Evolutionary conservation across 1,284 basidiomycete genomes (phyloP).

Genomic region (Ceratobasidium sp.): DNA sequence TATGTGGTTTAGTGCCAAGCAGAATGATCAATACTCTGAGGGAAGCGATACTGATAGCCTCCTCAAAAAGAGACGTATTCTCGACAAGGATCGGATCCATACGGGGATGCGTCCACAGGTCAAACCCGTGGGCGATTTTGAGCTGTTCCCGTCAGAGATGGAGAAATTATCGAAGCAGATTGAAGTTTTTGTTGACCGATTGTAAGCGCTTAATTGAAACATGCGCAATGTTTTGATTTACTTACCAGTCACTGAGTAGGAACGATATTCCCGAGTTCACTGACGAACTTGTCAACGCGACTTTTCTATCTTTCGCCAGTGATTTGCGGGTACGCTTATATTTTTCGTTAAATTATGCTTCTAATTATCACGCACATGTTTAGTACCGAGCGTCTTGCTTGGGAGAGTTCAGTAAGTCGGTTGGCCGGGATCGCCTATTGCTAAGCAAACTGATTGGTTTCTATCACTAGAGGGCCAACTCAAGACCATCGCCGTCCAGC

Average conservation of each 20-base stretch:
- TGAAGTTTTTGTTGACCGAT: conserved; percentile 70
- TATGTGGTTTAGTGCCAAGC: no score
- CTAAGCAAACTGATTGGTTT: background rate
- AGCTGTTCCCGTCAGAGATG: conserved; percentile 28
- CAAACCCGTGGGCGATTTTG: conserved; percentile 10
- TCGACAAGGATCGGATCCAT: conserved; percentile 23
- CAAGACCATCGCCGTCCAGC: conserved; percentile 75
- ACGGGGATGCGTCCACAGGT: conserved; percentile 40
- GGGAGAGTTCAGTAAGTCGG: conserved; percentile 64
- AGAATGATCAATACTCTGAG: background rate
- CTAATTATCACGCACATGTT: background rate
- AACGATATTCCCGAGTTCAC: conserved; percentile 56
- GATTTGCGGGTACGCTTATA: conserved; percentile 70
- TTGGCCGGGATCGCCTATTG: background rate
- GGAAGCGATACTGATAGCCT: background rate
- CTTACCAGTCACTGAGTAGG: background rate
- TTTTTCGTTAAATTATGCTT: background rate
- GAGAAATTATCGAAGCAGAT: conserved; percentile 4
- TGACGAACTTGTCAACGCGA: conserved; percentile 75
- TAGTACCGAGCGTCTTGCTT: conserved; percentile 81
- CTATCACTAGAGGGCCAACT: conserved; percentile 67
- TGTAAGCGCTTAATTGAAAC: conserved; percentile 60
- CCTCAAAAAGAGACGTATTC: background rate
- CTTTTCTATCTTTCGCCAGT: conserved; percentile 73
- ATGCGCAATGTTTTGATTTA: background rate